Evolutionary conservation across 805 yeast genomes (phyloP).

Genomic region (Candida corydali): DNA sequence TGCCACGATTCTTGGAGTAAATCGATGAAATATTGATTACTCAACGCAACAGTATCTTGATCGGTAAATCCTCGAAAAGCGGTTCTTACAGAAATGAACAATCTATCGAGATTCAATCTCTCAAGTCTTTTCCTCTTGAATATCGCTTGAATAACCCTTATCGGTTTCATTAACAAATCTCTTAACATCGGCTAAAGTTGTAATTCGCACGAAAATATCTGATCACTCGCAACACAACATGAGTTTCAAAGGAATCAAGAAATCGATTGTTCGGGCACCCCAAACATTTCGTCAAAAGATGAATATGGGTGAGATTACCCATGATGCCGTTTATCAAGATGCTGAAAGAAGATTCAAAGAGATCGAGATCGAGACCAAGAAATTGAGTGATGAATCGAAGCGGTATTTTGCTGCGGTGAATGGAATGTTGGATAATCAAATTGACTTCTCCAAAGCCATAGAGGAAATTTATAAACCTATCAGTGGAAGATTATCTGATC

Average conservation of each 20-base stretch:
- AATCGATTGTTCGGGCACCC: constrained; percentile 82
- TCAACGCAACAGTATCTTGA: constrained; percentile 67
- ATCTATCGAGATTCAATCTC: no score
- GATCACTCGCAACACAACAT: constrained; percentile 28
- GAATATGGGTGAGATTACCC: constrained; percentile 65
- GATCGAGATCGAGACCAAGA: constrained; percentile 83
- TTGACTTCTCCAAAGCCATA: constrained; percentile 91
- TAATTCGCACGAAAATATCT: constrained; percentile 1
- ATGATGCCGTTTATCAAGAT: constrained; percentile 85
- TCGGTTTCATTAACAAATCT: constrained; percentile 4
- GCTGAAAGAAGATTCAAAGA: constrained; percentile 96
- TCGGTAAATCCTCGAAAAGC: constrained; percentile 70
- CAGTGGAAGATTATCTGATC: constrained; percentile 87
- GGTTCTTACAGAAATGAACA: no score
- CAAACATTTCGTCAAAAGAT: constrained; percentile 86
- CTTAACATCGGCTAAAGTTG: constrained; percentile 6
- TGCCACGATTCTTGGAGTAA: constrained; percentile 41
- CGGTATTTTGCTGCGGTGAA: constrained; percentile 89
- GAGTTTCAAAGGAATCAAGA: constrained; percentile 87
- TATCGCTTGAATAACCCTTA: no score
- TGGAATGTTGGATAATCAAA: constrained; percentile 89
- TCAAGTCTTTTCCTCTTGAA: no score
- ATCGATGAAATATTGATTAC: constrained; percentile 61
- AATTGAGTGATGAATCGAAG: constrained; percentile 83
- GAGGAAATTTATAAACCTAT: constrained; percentile 96